A percentile compares a stretch with the other conserved stretches of the same genome.
Evolutionary conservation across 2,329 filamentous ascomycete genomes (phyloP).

Genomic region (Diaporthe sp.): DNA sequence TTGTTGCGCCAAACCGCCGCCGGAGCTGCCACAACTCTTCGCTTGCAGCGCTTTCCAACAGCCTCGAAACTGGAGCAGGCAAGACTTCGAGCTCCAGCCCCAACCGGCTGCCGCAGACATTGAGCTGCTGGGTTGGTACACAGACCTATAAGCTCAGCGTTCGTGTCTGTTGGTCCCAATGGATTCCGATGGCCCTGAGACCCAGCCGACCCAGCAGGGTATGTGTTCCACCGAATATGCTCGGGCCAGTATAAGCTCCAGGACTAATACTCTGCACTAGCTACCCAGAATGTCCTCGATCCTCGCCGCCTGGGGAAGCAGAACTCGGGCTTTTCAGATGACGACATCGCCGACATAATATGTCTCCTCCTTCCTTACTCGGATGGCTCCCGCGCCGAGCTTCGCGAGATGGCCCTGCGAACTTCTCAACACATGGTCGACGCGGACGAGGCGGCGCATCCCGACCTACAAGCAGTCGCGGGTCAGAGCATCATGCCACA

Average conservation of each 20-base stretch:
- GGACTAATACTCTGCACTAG: slow-evolving; percentile 52
- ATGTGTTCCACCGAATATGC: slow-evolving; percentile 28
- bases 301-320: slow-evolving; percentile 84
- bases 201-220: slow-evolving; percentile 42
- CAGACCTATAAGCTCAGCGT: slow-evolving; percentile 14
- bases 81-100: background rate
- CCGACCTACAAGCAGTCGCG: slow-evolving; percentile 55
- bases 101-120: slow-evolving; percentile 30
- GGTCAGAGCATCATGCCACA: slow-evolving; percentile 66
- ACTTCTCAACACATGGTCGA: slow-evolving; percentile 65
- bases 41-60: background rate
- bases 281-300: slow-evolving; percentile 86
- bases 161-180: slow-evolving; percentile 37
- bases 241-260: slow-evolving; percentile 24
- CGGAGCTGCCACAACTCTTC: background rate
- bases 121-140: slow-evolving; percentile 35
- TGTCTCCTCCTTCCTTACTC: slow-evolving; percentile 89
- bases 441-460: slow-evolving; percentile 65
- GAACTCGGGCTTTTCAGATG: slow-evolving; percentile 85
- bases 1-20: background rate
- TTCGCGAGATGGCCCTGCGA: slow-evolving; percentile 66
- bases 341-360: slow-evolving; percentile 89
- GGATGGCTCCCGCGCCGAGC: slow-evolving; percentile 78
- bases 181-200: slow-evolving; percentile 36
- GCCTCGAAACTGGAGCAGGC: slow-evolving; percentile 17